Percentiles rank a stretch among this genome's conserved stretches.
phyloP scores from a whole-genome alignment of 805 yeast genomes.

The Sugiyamaella marilandica region DNA sequence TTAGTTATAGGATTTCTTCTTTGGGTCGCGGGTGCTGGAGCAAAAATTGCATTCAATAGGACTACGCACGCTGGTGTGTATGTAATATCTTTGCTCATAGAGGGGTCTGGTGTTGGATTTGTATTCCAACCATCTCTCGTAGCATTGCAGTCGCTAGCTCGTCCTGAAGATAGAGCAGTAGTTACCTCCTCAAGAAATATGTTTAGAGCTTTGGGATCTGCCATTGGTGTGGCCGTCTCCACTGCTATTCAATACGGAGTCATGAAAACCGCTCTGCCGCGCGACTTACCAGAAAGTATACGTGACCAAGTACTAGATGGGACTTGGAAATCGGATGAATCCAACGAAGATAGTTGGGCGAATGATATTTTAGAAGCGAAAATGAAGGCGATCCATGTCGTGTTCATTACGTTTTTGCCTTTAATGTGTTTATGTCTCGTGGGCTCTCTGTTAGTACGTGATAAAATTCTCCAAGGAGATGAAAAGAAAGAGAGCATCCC shows the following conservation, averaged over 20 bases:
- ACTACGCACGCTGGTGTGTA: conserved; percentile 33
- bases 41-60: conserved; percentile 35
- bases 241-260: conserved; percentile 12
- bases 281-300: not conserved
- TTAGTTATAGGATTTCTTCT: conserved; percentile 39
- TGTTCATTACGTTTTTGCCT: not conserved
- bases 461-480: not conserved
- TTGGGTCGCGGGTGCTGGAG: conserved; percentile 41
- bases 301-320: not conserved
- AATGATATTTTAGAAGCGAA: not conserved
- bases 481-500: not conserved
- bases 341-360: not conserved
- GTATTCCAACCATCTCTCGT: conserved; percentile 54
- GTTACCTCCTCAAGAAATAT: conserved; percentile 55
- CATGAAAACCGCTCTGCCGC: not conserved
- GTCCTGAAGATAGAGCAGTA: conserved; percentile 51
- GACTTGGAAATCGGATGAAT: not conserved
- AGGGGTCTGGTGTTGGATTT: conserved; percentile 44
- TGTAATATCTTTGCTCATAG: conserved; percentile 33
- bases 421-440: not conserved
- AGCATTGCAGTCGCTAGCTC: conserved; percentile 51
- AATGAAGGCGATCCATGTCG: not conserved
- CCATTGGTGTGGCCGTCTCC: conserved; percentile 49
- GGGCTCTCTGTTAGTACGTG: not conserved
- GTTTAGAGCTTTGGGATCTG: conserved; percentile 57